phyloP scores from a whole-genome alignment of 805 yeast genomes.

The Wickerhamiella alocasiicola region DNA sequence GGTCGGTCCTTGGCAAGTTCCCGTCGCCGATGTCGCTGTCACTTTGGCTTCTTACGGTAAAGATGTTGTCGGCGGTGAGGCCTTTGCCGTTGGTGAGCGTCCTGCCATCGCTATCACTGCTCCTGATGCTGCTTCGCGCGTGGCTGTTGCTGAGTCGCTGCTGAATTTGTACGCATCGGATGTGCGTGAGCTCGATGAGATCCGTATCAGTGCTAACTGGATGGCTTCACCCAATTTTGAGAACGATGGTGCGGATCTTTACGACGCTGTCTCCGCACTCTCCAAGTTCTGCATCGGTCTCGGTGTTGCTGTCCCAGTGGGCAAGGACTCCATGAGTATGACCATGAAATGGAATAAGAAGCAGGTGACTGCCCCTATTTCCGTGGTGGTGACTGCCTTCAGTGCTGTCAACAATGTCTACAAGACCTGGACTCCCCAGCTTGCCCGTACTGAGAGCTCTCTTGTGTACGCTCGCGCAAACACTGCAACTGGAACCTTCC shows the following conservation, averaged over 20 bases:
- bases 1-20: slow-evolving; percentile 99
- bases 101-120: slow-evolving; percentile 82
- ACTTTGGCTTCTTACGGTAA: slow-evolving; percentile 84
- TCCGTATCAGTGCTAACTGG: slow-evolving; percentile 95
- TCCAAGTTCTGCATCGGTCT: slow-evolving; percentile 92
- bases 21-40: slow-evolving; percentile 97
- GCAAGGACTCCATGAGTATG: slow-evolving; percentile 99
- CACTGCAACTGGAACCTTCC: slow-evolving; percentile 32
- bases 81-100: slow-evolving; percentile 93
- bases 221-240: slow-evolving; percentile 93
- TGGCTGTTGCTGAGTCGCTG: slow-evolving; percentile 91
- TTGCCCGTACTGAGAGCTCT: slow-evolving; percentile 50
- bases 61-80: slow-evolving; percentile 79
- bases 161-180: slow-evolving; percentile 85
- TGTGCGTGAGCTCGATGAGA: slow-evolving; percentile 54
- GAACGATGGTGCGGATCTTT: slow-evolving; percentile 90
- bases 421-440: slow-evolving; percentile 89
- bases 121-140: slow-evolving; percentile 83
- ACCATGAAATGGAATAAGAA: slow-evolving; percentile 84
- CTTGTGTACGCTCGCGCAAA: slow-evolving; percentile 66
- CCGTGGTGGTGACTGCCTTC: slow-evolving; percentile 83
- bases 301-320: slow-evolving; percentile 90
- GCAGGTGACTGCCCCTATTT: slow-evolving; percentile 91
- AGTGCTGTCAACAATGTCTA: slow-evolving; percentile 76
- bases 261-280: slow-evolving; percentile 94